These are phyloP conservation scores for Rhodotorula sp. DNA, from an alignment of 1,284 basidiomycete genomes.

Conservation along the genomic window DNA sequence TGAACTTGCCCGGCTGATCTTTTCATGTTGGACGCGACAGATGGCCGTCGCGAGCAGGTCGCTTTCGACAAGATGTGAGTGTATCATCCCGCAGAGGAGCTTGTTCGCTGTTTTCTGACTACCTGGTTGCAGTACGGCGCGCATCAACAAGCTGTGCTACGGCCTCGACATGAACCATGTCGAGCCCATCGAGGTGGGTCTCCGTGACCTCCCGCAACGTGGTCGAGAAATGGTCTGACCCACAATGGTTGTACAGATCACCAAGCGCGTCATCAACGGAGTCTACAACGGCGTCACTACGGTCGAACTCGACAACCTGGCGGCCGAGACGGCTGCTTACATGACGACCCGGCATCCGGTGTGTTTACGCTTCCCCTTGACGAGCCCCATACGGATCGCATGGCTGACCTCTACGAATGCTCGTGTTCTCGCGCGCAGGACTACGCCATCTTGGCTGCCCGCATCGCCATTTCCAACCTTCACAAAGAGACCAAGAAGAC, in stretches of 20 bases:
- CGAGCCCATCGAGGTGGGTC: slow-evolving; percentile 84
- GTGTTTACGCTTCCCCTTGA: neutral
- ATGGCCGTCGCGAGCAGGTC: slow-evolving; percentile 76
- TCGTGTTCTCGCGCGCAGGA: slow-evolving; percentile 60
- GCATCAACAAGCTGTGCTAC: slow-evolving; percentile 95
- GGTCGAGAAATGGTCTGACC: neutral
- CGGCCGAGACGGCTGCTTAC: slow-evolving; percentile 77
- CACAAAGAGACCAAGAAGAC: slow-evolving; percentile 99
- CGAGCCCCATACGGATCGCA: neutral
- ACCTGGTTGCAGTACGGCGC: slow-evolving; percentile 51
- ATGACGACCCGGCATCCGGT: slow-evolving; percentile 67
- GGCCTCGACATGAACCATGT: slow-evolving; percentile 91
- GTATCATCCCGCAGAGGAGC: neutral
- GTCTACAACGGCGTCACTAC: slow-evolving; percentile 90
- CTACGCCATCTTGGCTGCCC: slow-evolving; percentile 95
- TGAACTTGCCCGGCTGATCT: slow-evolving; percentile 1
- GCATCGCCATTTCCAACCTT: slow-evolving; percentile 96
- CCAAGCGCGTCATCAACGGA: slow-evolving; percentile 92
- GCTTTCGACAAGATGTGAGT: slow-evolving; percentile 78
- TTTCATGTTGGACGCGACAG: slow-evolving; percentile 12
- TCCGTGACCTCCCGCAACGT: neutral
- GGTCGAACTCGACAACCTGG: slow-evolving; percentile 78
- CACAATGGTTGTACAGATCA: slow-evolving; percentile 57
- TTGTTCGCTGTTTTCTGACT: neutral
- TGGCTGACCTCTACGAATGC: no score